Conservation (phyloP, 1,284 basidiomycete species). For the Testicularia cyperi region DNA sequence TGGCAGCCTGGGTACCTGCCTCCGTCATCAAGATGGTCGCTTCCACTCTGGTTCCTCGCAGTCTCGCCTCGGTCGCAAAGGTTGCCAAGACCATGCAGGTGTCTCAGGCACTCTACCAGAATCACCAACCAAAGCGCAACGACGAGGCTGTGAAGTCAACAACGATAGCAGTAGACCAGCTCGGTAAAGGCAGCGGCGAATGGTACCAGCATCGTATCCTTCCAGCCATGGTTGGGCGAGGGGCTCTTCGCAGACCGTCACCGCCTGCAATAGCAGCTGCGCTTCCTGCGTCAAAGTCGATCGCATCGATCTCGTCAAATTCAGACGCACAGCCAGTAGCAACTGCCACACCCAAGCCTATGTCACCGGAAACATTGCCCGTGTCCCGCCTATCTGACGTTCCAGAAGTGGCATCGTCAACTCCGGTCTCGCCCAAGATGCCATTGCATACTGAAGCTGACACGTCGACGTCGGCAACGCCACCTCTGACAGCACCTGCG, state of each 20-base stretch:
- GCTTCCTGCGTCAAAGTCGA: not conserved
- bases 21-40: constrained; percentile 53
- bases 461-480: too few relatives aligned
- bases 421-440: not conserved
- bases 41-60: constrained; percentile 42
- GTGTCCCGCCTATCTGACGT: not conserved
- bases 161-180: constrained; percentile 4
- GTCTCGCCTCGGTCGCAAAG: constrained; percentile 43
- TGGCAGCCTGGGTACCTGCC: constrained; percentile 50
- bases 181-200: constrained; percentile 9
- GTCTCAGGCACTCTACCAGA: constrained; percentile 19
- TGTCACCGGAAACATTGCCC: too few relatives aligned
- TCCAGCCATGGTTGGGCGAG: constrained; percentile 29
- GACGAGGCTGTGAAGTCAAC: not conserved
- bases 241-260: constrained; percentile 8
- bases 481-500: too few relatives aligned
- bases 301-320: too few relatives aligned
- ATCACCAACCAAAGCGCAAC: not conserved
- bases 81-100: constrained; percentile 39
- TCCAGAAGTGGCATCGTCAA: not conserved
- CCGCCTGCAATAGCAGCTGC: not conserved
- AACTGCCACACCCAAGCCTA: too few relatives aligned
- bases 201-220: constrained; percentile 30
- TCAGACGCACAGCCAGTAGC: too few relatives aligned
- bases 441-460: too few relatives aligned